phyloP scores from a whole-genome alignment of 495 filamentous ascomycete genomes.

The Podospora bellae-mahoneyi region DNA sequence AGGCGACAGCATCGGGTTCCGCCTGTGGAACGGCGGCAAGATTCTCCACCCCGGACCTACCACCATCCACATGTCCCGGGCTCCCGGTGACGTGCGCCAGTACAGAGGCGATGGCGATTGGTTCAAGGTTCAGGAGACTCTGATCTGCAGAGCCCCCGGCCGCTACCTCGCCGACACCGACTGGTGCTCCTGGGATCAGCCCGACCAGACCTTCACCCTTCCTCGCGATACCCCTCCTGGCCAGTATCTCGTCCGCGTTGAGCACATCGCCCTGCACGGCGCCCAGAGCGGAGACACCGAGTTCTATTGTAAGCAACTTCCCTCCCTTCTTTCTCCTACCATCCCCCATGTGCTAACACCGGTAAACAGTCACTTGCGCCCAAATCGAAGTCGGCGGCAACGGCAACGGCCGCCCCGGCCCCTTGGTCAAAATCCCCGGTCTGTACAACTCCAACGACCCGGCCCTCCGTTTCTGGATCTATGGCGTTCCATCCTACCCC shows the following conservation, averaged over 20 bases:
- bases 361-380: slow-evolving; percentile 33
- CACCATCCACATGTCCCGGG: slow-evolving; percentile 36
- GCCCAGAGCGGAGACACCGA: slow-evolving; percentile 46
- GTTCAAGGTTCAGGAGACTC: slow-evolving; percentile 44
- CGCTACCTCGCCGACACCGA: slow-evolving; percentile 19
- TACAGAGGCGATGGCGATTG: slow-evolving; percentile 36
- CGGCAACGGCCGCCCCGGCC: slow-evolving; percentile 40
- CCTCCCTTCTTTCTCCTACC: not conserved
- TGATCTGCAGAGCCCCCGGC: slow-evolving; percentile 18
- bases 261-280: slow-evolving; percentile 49
- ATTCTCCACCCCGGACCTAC: slow-evolving; percentile 34
- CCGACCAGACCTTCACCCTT: slow-evolving; percentile 36
- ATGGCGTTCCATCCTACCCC: slow-evolving; percentile 13
- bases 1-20: slow-evolving; percentile 35
- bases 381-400: slow-evolving; percentile 48
- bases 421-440: slow-evolving; percentile 46
- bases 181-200: slow-evolving; percentile 30
- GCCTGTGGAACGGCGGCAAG: slow-evolving; percentile 25
- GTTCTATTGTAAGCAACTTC: slow-evolving; percentile 39
- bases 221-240: slow-evolving; percentile 40
- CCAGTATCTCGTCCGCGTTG: slow-evolving; percentile 49
- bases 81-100: slow-evolving; percentile 28
- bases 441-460: slow-evolving; percentile 44
- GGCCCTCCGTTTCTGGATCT: slow-evolving; percentile 33
- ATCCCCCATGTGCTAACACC: not conserved